Evolutionary conservation across 1,139 yeast genomes (phyloP), one percentile per base, ranked within the genome.

Genomic region (Insectozyma bohioensis): DNA sequence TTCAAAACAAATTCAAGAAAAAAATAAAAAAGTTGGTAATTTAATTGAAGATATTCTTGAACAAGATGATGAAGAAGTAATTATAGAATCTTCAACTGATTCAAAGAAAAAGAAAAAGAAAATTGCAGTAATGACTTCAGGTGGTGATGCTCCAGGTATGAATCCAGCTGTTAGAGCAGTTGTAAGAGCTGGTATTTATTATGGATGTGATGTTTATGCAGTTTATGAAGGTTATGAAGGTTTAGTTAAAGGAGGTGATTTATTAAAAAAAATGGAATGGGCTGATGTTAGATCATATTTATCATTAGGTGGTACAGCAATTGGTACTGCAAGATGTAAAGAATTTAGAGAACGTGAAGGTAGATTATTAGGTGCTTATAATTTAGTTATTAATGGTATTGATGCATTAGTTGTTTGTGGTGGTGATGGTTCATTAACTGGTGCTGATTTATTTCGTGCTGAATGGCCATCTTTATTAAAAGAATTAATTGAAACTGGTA

Each of bases 141-240:
- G 98, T 48, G 98, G 98, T 56, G 98, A 90, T 61, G 88, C 97
- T 28, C 98, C 95, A 15, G 98, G 98, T 46, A 92, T 92, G 98
- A 88, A 90, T 58, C 90, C 97, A 2, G 85, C 83, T 31, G 98
- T 92, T 12, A 74, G 98, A 47, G 94, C 97, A 1, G 95, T 92
- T 38, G 95, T 92, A 6, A 75, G 98, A 48, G 77, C 96, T 3
- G 95, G 95, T 32, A 85, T 92, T 43, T 77, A 71, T 62, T 74
- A 79, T 42, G 94, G 88, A n/a, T 92, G 97, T 61, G 94, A 86
- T 47, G 90, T 94, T n/a, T 92, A 73, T 55, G 97, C 94, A 13
- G 80, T 92, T 41, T 83, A 80, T 66, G 98, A 92, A 66, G 98
- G 98, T 39, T 92, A 92, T 62, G 86, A 86, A 44, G 98, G 98